Conservation (phyloP, 2,329 filamentous ascomycete species). For the Colletotrichum trifolii region DNA sequence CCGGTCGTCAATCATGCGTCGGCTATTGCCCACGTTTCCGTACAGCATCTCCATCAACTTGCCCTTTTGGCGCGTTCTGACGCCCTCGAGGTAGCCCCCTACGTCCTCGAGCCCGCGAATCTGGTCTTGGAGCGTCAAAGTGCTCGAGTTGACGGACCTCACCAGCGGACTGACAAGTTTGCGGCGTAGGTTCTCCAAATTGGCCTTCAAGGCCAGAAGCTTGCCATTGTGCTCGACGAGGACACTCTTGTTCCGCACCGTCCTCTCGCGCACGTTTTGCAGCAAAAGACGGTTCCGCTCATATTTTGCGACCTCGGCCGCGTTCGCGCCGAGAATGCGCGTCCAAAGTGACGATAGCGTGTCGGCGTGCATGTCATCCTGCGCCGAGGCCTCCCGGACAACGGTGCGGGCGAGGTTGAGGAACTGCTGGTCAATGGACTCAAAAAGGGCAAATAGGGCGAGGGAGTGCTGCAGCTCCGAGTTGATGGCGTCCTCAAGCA, state of each 20-base stretch:
- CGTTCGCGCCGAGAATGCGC: conserved; percentile 81
- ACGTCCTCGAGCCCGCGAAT: conserved; percentile 85
- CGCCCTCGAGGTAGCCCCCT: conserved; percentile 78
- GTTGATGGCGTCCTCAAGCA: conserved; percentile 89
- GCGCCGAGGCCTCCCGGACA: conserved; percentile 82
- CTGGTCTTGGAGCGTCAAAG: conserved; percentile 84
- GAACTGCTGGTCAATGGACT: conserved; percentile 90
- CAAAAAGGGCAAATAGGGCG: conserved; percentile 88
- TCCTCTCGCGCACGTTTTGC: conserved; percentile 81
- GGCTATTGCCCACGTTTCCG: conserved; percentile 54
- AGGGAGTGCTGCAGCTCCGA: conserved; percentile 85
- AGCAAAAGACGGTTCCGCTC: conserved; percentile 89
- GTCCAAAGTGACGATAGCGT: conserved; percentile 88
- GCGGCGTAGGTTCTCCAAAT: conserved; percentile 83
- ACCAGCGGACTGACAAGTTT: conserved; percentile 89
- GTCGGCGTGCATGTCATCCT: conserved; percentile 84
- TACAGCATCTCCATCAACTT: conserved; percentile 86
- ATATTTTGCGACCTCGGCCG: conserved; percentile 83
- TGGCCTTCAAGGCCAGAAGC: conserved; percentile 85
- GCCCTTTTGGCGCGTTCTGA: conserved; percentile 83
- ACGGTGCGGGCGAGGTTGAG: conserved; percentile 87
- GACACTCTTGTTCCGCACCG: conserved; percentile 86
- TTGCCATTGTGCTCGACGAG: conserved; percentile 88
- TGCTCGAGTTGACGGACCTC: conserved; percentile 73
- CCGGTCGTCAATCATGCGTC: conserved; percentile 47